These are phyloP conservation scores for Gentiana straminea DNA, from an alignment of 257 asterid species.

Conservation along the genomic window DNA sequence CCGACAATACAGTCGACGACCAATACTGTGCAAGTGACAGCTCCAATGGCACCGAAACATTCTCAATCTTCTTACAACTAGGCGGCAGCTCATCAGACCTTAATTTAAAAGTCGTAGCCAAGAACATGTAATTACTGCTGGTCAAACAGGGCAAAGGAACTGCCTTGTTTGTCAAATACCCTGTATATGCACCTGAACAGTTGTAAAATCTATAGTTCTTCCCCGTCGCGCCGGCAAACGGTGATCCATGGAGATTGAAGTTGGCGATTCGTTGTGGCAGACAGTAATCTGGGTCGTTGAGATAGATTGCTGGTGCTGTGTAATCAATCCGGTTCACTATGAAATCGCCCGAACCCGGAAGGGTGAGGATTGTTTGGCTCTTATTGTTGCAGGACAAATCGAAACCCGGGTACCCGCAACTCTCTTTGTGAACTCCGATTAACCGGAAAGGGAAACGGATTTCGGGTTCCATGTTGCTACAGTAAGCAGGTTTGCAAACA, in stretches of 20 bases:
- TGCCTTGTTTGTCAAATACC: background rate
- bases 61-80: background rate
- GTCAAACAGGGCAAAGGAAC: background rate
- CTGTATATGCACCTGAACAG: slow-evolving; percentile 29
- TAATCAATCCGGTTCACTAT: slow-evolving; percentile 51
- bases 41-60: slow-evolving; percentile 2
- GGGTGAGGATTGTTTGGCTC: slow-evolving; percentile 37
- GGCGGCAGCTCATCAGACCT: background rate
- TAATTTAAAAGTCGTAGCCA: background rate
- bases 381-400: slow-evolving; percentile 50
- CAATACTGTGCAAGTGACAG: background rate
- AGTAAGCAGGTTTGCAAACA: slow-evolving; percentile 36
- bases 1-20: background rate
- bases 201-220: slow-evolving; percentile 33
- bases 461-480: slow-evolving; percentile 30
- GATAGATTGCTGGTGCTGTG: slow-evolving; percentile 25
- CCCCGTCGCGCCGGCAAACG: slow-evolving; percentile 20
- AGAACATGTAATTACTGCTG: background rate
- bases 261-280: slow-evolving; percentile 38
- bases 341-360: slow-evolving; percentile 62
- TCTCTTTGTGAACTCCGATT: slow-evolving; percentile 19
- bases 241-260: slow-evolving; percentile 35
- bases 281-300: slow-evolving; percentile 55
- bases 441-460: slow-evolving; percentile 72
- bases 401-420: slow-evolving; percentile 66